A percentile compares a stretch with the other conserved stretches of the same genome.
Conservation (phyloP, 208 protist species). For the Polymyxa betae region DNA sequence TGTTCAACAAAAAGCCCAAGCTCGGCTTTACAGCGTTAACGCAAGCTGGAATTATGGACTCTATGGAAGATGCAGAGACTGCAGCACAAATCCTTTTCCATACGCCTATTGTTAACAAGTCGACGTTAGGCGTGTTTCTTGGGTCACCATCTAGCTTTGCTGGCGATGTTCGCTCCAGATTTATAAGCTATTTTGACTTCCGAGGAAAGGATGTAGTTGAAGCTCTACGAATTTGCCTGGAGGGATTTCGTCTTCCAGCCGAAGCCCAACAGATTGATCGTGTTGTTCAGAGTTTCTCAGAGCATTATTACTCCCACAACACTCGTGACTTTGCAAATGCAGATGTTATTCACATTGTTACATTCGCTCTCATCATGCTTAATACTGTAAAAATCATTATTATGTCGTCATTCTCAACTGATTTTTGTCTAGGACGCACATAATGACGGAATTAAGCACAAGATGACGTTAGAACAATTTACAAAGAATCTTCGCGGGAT, state of each 20-base stretch:
- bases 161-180: background rate
- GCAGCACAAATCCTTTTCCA: background rate
- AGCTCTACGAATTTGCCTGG: background rate
- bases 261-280: constrained; percentile 60
- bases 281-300: constrained; percentile 18
- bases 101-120: background rate
- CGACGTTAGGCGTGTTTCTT: background rate
- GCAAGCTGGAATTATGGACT: background rate
- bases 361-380: constrained; percentile 58
- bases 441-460: background rate
- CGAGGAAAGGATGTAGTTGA: background rate
- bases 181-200: constrained; percentile 40
- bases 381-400: background rate
- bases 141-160: background rate
- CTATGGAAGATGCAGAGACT: background rate
- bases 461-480: constrained; percentile 14
- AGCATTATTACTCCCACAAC: constrained; percentile 31
- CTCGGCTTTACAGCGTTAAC: background rate
- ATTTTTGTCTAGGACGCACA: background rate
- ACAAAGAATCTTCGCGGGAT: background rate
- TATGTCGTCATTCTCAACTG: background rate
- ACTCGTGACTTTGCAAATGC: background rate
- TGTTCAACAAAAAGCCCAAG: background rate
- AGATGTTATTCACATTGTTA: constrained; percentile 23
- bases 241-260: constrained; percentile 39